These are phyloP conservation scores for Emmonsia crescens DNA, from an alignment of 2,329 filamentous ascomycete species.

Conservation along the genomic window DNA sequence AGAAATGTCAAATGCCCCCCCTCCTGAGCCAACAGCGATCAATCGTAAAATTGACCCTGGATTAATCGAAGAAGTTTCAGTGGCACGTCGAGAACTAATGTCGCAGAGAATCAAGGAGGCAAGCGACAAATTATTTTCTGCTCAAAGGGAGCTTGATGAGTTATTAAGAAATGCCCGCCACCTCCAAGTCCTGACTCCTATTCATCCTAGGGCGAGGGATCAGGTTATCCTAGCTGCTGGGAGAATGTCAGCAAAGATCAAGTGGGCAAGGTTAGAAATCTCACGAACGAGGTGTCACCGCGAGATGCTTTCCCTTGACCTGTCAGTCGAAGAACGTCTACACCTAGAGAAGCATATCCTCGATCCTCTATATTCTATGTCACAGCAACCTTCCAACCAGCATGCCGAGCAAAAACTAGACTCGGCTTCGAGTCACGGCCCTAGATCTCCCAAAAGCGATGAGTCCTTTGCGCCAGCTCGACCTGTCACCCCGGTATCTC, in stretches of 20 bases:
- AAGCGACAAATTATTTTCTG: slow-evolving; percentile 62
- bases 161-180: slow-evolving; percentile 84
- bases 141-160: slow-evolving; percentile 68
- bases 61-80: slow-evolving; percentile 75
- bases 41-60: slow-evolving; percentile 66
- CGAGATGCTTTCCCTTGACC: slow-evolving; percentile 73
- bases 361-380: slow-evolving; percentile 14
- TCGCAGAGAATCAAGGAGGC: slow-evolving; percentile 70
- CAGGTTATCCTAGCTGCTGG: slow-evolving; percentile 75
- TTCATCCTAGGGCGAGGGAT: slow-evolving; percentile 82
- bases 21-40: slow-evolving; percentile 57
- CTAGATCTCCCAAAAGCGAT: slow-evolving; percentile 18
- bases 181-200: slow-evolving; percentile 75
- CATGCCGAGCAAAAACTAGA: slow-evolving; percentile 9
- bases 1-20: slow-evolving; percentile 50
- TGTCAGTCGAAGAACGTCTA: slow-evolving; percentile 58
- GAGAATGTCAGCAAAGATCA: slow-evolving; percentile 74
- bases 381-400: slow-evolving; percentile 14
- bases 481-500: slow-evolving; percentile 9
- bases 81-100: slow-evolving; percentile 73
- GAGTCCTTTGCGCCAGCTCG: slow-evolving; percentile 8
- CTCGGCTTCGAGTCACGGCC: slow-evolving; percentile 17
- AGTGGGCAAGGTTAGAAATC: slow-evolving; percentile 89
- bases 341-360: slow-evolving; percentile 18
- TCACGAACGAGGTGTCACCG: slow-evolving; percentile 86